Evolutionary conservation across 257 asterid species (phyloP), one percentile per base, ranked within the genome.

Genomic region (Solanum tarapatanum): DNA sequence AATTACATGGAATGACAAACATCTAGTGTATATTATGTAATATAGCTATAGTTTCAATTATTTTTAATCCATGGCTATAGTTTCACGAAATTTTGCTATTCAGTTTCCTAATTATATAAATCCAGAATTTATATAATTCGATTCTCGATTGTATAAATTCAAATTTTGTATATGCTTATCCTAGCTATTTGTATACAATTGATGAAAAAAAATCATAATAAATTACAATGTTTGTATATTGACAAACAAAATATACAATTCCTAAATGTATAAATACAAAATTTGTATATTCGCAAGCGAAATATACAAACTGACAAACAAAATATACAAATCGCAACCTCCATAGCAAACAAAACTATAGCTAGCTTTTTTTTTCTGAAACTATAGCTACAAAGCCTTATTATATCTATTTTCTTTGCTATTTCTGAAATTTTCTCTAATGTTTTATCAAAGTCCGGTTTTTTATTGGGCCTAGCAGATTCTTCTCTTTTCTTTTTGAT

Each of bases 301-400:
- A 16, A 51, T 17, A 0, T 51, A 7, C n/a, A 17, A 51, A 51
- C 1, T 12, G 7, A 4, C 2, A 45, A 45, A 45, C 17, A 17
- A 51, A 16, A 51, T 51, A 51, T 51, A 51, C 9, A 51, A 51
- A 51, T 2, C 23, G 1, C 23, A 17, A 19, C 23, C 62, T 51
- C 9, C 62, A 6, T 17, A 51, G 1, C 62, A 51, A 51, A 51
- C 23, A 51, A 5, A 6, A 51, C 3, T 51, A 51, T 17, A 51
- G 9, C 4, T 51, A 16, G 23, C 4, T 5, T 0, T 1, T 16
- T 14, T 51, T 16, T 51, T 51, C 0, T 0, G 0, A 51, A 17
- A 51, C 62, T 51, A 51, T 17, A 51, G n/a, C n/a, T 17, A 51
- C 60, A 16, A 51, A 14, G 8, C 23, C 8, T 51, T 51, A 6